phyloP scores from a whole-genome alignment of 805 yeast genomes.

The Cyberlindnera euphorbiae region DNA sequence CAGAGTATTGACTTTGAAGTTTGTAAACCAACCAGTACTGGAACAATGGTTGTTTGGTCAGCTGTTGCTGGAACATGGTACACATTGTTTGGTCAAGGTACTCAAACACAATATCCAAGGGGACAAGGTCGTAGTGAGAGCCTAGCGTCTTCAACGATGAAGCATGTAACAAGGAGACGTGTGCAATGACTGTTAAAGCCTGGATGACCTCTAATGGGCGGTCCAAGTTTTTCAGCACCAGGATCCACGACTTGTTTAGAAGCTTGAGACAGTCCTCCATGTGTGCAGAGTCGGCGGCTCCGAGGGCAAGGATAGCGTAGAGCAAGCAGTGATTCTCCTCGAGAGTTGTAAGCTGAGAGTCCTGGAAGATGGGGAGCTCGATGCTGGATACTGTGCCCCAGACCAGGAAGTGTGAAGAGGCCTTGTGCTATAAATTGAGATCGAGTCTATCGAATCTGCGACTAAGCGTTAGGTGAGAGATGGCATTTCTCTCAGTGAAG shows the following conservation, averaged over 20 bases:
- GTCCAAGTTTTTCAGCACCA: conserved; percentile 25
- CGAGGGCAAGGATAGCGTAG: conserved; percentile 42
- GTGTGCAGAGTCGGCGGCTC: conserved; percentile 35
- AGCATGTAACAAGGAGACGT: conserved; percentile 38
- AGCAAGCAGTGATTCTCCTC: conserved; percentile 36
- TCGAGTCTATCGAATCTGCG: conserved; percentile 20
- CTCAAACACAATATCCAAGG: conserved; percentile 43
- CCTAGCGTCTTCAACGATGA: conserved; percentile 10
- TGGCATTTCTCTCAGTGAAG: conserved; percentile 28
- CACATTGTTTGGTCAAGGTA: conserved; percentile 40
- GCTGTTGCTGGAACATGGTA: conserved; percentile 23
- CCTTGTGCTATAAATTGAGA: conserved; percentile 18
- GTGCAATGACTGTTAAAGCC: conserved; percentile 40
- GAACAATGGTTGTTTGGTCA: conserved; percentile 11
- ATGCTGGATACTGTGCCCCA: conserved; percentile 28
- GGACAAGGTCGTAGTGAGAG: conserved; percentile 26
- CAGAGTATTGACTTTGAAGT: conserved; percentile 39
- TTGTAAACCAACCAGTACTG: conserved; percentile 46
- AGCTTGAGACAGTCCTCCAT: conserved; percentile 31
- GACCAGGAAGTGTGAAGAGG: conserved; percentile 16
- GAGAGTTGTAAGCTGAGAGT: conserved; percentile 11
- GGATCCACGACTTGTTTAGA: conserved; percentile 42
- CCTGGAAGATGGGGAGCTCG: conserved; percentile 25
- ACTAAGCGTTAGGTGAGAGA: conserved; percentile 29
- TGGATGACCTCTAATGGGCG: conserved; percentile 34